These are phyloP conservation scores for Mycena rosella DNA, from an alignment of 768 basidiomycete species.

Conservation along the genomic window DNA sequence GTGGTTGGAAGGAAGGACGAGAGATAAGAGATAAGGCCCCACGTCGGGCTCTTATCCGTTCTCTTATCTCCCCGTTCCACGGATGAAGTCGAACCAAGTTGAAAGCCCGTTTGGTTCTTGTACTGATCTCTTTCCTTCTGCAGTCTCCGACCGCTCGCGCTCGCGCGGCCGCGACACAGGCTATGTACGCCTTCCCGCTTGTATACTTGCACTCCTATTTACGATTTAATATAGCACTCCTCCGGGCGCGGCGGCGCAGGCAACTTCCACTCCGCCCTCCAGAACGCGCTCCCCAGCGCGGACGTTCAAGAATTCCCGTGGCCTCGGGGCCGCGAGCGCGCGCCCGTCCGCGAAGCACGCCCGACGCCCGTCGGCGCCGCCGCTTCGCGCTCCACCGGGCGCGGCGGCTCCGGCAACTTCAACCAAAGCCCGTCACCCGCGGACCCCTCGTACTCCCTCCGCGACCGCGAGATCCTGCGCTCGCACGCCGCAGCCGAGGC, in stretches of 20 bases:
- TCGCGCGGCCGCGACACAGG: neutral
- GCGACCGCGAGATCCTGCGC: conserved; percentile 29
- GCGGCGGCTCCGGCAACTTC: conserved; percentile 32
- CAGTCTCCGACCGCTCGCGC: conserved; percentile 11
- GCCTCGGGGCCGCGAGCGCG: conserved; percentile 29
- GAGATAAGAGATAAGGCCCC: conserved; percentile 25
- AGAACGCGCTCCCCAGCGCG: neutral
- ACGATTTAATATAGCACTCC: conserved; percentile 15
- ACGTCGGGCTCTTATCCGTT: no score
- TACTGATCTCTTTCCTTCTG: conserved; percentile 5
- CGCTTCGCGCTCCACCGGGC: conserved; percentile 16
- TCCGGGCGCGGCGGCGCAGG: conserved; percentile 33
- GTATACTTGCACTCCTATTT: neutral
- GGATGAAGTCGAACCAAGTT: conserved; percentile 19
- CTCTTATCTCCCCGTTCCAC: neutral
- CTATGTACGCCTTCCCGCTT: neutral
- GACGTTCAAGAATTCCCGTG: conserved; percentile 26
- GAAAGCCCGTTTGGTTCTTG: conserved; percentile 6
- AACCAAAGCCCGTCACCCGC: conserved; percentile 18
- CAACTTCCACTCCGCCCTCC: neutral
- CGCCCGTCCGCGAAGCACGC: conserved; percentile 17
- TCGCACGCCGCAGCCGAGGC: conserved; percentile 29
- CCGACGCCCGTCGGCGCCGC: neutral
- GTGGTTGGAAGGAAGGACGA: conserved; percentile 26
- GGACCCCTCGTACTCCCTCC: conserved; percentile 20